Conservation (phyloP, 257 asterid genomes). For the Jacaranda copaia region DNA sequence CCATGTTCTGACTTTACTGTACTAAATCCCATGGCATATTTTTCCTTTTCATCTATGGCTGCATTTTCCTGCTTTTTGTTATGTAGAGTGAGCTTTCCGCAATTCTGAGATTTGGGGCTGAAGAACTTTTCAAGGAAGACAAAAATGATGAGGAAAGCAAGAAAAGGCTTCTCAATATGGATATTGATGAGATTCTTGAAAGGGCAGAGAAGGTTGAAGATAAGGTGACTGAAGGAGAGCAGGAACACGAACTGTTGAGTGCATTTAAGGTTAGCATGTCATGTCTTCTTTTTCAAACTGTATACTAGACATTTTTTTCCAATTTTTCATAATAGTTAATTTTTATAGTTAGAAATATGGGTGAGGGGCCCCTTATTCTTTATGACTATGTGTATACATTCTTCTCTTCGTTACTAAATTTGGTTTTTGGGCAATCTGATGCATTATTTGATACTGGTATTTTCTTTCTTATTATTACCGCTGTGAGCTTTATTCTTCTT, state of each 20-base stretch:
- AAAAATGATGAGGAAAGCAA: slow-evolving; percentile 95
- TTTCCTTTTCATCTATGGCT: neutral
- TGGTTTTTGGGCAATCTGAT: neutral
- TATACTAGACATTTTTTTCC: slow-evolving; percentile 18
- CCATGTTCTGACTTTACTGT: neutral
- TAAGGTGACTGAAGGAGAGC: slow-evolving; percentile 72
- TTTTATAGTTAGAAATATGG: slow-evolving; percentile 17
- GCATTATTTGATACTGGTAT: slow-evolving; percentile 27
- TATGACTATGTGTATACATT: neutral
- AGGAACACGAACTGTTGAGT: slow-evolving; percentile 82
- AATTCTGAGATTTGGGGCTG: slow-evolving; percentile 98
- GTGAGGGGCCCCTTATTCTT: slow-evolving; percentile 10
- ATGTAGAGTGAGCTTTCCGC: slow-evolving; percentile 97
- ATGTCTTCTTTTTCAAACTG: slow-evolving; percentile 26
- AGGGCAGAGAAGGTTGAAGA: slow-evolving; percentile 99
- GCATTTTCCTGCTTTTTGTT: slow-evolving; percentile 30
- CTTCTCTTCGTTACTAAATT: neutral
- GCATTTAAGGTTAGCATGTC: slow-evolving; percentile 80
- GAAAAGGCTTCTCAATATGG: slow-evolving; percentile 90
- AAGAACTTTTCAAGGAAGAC: slow-evolving; percentile 95
- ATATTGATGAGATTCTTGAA: slow-evolving; percentile 98
- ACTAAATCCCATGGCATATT: neutral
- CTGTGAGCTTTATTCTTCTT: slow-evolving; percentile 27
- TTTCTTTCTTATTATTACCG: slow-evolving; percentile 12
- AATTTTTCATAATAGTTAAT: slow-evolving; percentile 9